Evolutionary conservation across 352 stramenopile species (phyloP), one percentile per base, ranked within the genome.

Genomic region (Phytopythium sindhum): DNA sequence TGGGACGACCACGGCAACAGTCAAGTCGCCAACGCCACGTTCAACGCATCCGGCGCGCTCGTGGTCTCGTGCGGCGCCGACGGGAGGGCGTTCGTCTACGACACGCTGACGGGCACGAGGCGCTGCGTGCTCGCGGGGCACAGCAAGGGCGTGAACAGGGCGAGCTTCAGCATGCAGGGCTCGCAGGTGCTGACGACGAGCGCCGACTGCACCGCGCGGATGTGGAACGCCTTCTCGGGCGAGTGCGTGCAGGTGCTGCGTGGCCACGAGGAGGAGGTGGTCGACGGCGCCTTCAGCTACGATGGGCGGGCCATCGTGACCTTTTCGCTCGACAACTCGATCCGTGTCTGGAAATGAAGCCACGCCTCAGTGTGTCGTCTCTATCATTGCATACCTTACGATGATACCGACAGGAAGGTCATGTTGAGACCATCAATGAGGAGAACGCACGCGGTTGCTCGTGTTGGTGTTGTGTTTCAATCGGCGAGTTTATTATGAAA

Each of bases 191-290:
- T 91, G 37, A 86, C 81, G 1, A 75, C 81, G 14, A 79, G 83
- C 21, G 71, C 65, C 0, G 83, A 93, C 47, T 66, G 72, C 47
- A 90, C 81, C 0, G 76, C 76, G 45, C 70, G 83, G 8, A 53
- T 93, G 19, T 95, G 86, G 86, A 84, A 92, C 58, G 72, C 77
- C 60, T 87, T 81, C 64, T 84, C 80, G 0, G 81, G 86, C 2
- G 69, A 91, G 45, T 92, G 84, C 58, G 61, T 88, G 2, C 77
- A 91, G 51, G 68, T 84, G 1, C 60, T 93, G 4, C 64, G 60
- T 23, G 81, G 81, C 8, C 81, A 93, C 52, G 82, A 93, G 31
- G 82, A 88, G 14, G 77, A 90, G 12, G 70, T 90, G 21, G 79
- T 86, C 41, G 78, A 72, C 35, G 83, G 77, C 14, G 57, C 57